Evolutionary conservation across 345 rosid species (phyloP).

Genomic region (Gossypium longicalyx): DNA sequence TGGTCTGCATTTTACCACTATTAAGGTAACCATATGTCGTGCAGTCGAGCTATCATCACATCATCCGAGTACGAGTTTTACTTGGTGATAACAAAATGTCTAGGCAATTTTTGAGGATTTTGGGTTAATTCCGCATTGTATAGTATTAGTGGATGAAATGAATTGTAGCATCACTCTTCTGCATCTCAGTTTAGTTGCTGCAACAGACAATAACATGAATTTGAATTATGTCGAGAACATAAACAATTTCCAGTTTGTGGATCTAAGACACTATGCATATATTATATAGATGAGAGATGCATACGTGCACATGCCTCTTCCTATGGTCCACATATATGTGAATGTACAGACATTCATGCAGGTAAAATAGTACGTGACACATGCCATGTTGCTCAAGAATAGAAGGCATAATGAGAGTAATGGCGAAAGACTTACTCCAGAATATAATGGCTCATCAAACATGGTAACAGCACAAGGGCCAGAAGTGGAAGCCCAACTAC

Average conservation of each 20-base stretch:
- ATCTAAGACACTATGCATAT: neutral
- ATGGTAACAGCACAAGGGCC: constrained; percentile 50
- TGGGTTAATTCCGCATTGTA: neutral
- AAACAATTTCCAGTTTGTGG: too few species aligned
- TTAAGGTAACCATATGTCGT: constrained; percentile 14
- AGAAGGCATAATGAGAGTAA: neutral
- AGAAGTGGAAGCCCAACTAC: constrained; percentile 56
- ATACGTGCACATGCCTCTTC: neutral
- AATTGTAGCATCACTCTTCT: constrained; percentile 4
- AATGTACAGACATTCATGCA: too few species aligned
- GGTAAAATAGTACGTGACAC: neutral
- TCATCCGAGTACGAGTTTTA: constrained; percentile 3
- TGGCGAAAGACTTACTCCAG: constrained; percentile 38
- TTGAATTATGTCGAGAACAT: neutral
- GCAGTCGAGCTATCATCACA: constrained; percentile 20
- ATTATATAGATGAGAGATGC: neutral
- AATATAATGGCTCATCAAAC: constrained; percentile 51
- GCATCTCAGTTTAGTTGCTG: constrained; percentile 35
- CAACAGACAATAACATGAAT: constrained; percentile 12
- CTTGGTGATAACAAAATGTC: neutral
- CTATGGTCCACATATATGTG: too few species aligned
- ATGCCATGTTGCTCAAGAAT: neutral
- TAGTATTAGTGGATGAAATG: neutral
- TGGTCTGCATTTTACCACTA: constrained; percentile 15
- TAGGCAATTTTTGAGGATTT: constrained; percentile 4